Evolutionary conservation across 345 rosid genomes (phyloP), one percentile per base, ranked within the genome.

Genomic region (Camelina laxa): DNA sequence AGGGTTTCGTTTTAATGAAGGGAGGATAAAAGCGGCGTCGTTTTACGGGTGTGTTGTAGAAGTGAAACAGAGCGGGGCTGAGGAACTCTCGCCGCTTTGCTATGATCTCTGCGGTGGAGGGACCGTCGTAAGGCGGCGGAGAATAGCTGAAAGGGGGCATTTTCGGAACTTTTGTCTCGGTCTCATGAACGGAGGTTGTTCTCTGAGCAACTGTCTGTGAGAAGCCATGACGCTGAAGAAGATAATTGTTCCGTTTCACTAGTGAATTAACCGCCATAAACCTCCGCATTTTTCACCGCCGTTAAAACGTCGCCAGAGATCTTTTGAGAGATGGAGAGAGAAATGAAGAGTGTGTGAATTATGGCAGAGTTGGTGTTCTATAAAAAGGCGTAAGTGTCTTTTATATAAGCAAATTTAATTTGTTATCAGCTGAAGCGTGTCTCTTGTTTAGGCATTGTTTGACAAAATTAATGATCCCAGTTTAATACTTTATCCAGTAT

Each of bases 41-140:
- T 51, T 83, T 90, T 73, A 91, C 98, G 1, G 98, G 98, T 20
- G 85, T 76, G 7, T 61, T 73, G 80, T 87, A 91, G 75, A 87
- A 86, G 57, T 83, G 84, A 68, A 83, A 77, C 41, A 93, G 3
- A 67, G 98, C 84, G 33, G 97, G 97, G 80, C 94, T 89, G 78
- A 93, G 96, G 76, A 68, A 93, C 81, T 83, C 53, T 71, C 82
- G 82, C 38, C 97, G 84, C 72, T 89, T 86, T 44, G 88, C 76
- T 38, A 89, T 49, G 80, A 91, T 88, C 80, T 91, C 92, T 4
- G 74, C 91, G 56, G 87, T 75, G 60, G 96, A 79, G 6, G 98
- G 96, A 17, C 98, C 97, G 69, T 78, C 61, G 80, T 94, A 94
- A 7, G 89, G 88, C 59, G 84, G 84, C 1, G 97, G 96, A 39